These are phyloP conservation scores for Ammopiptanthus mongolicus DNA, from an alignment of 306 rosid genomes.

Conservation along the genomic window DNA sequence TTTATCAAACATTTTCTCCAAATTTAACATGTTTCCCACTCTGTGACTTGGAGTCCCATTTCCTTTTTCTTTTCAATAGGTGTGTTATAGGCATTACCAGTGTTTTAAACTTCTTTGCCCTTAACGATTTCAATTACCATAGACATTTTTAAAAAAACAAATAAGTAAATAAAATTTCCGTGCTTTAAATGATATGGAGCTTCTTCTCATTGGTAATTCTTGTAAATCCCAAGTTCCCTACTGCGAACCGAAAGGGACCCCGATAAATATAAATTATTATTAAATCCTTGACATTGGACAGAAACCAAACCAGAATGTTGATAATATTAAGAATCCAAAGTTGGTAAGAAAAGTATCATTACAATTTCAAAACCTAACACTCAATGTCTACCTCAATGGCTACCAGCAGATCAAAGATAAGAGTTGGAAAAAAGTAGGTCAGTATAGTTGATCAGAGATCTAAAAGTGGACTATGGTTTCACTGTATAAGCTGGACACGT, in stretches of 20 bases:
- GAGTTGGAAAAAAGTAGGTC: conserved; percentile 23
- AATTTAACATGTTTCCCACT: background rate
- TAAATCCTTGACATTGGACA: background rate
- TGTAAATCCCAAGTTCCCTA: conserved; percentile 4
- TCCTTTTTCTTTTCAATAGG: background rate
- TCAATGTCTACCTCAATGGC: too few relatives aligned
- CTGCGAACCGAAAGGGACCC: conserved; percentile 6
- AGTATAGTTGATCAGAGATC: background rate
- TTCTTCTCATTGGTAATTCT: background rate
- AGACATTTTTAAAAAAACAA: background rate
- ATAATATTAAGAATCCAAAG: conserved; percentile 26
- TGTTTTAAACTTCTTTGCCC: background rate
- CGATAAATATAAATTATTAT: background rate
- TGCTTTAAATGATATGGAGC: background rate
- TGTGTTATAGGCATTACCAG: background rate
- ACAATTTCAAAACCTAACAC: background rate
- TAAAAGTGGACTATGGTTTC: background rate
- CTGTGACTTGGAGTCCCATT: background rate
- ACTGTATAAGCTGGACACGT: background rate
- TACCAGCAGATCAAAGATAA: too few relatives aligned
- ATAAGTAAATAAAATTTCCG: too few relatives aligned
- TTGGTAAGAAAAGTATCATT: background rate
- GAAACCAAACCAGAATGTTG: conserved; percentile 1
- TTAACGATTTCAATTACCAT: background rate
- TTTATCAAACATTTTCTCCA: background rate